phyloP scores from a whole-genome alignment of 2,329 filamentous ascomycete species.

The Talaromyces sp. region DNA sequence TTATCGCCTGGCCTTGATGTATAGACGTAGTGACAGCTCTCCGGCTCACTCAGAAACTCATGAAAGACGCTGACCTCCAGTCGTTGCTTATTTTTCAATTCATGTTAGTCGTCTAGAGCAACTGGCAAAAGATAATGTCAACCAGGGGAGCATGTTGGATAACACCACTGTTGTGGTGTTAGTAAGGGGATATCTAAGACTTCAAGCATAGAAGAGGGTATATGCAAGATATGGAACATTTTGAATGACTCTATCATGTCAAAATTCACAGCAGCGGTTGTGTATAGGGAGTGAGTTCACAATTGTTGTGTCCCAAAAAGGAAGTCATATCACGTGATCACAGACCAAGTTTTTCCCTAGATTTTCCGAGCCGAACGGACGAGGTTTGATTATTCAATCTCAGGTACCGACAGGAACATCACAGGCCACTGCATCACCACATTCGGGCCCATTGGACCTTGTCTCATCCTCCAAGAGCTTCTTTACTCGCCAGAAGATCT shows the following conservation, averaged over 20 bases:
- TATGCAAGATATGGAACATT: not conserved
- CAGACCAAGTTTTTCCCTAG: constrained; percentile 34
- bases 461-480: constrained; percentile 32
- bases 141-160: not conserved
- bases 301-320: not conserved
- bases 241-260: not conserved
- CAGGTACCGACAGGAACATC: constrained; percentile 33
- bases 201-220: not conserved
- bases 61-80: too few relatives aligned
- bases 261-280: not conserved
- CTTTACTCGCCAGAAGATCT: constrained; percentile 25
- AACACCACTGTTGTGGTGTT: not conserved
- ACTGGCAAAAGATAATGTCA: not conserved
- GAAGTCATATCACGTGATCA: constrained; percentile 10
- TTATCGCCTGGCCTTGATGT: too few relatives aligned
- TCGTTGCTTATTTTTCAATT: not conserved
- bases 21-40: too few relatives aligned
- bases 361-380: constrained; percentile 37
- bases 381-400: constrained; percentile 34
- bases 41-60: too few relatives aligned
- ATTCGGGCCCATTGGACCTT: constrained; percentile 40
- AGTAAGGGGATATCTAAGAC: not conserved
- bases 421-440: constrained; percentile 24
- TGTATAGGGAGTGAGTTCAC: not conserved
- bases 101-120: not conserved